phyloP scores from a whole-genome alignment of 208 protist species.

The Acanthamoeba healyi region DNA sequence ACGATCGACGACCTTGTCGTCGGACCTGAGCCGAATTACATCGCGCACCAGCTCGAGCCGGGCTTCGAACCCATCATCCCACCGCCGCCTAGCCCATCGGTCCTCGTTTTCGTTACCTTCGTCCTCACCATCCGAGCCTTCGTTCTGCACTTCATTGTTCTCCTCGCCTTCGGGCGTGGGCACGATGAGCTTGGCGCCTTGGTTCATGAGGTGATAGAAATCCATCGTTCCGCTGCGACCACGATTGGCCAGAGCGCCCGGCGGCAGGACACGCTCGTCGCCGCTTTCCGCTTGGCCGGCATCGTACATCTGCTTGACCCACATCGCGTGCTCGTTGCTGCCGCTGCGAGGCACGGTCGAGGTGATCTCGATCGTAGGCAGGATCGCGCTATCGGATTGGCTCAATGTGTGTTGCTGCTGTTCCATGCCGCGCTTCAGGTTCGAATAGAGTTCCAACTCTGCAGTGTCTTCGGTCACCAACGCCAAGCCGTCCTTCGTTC shows the following conservation, averaged over 20 bases:
- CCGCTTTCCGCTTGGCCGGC: not conserved
- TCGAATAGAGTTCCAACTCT: conserved; percentile 7
- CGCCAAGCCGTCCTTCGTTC: not conserved
- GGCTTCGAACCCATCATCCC: not conserved
- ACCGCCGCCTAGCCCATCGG: not conserved
- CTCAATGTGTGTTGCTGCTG: not conserved
- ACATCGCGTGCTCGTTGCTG: not conserved
- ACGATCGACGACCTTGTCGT: not conserved
- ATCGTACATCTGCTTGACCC: not conserved
- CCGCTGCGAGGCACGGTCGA: not conserved
- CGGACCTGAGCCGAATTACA: not conserved
- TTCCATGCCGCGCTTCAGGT: not conserved
- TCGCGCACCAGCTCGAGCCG: conserved; percentile 11
- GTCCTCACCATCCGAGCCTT: not conserved
- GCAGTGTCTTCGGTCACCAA: not conserved
- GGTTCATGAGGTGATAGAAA: conserved; percentile 7
- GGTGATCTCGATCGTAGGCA: not conserved
- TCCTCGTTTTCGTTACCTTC: not conserved
- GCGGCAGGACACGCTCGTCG: not conserved
- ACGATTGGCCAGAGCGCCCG: not conserved
- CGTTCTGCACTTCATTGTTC: not conserved
- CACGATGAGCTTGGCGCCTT: not conserved
- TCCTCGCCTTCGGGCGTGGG: not conserved
- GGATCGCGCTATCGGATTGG: not conserved
- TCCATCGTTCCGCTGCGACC: not conserved